phyloP scores from a whole-genome alignment of 2,329 filamentous ascomycete genomes.

The Arachnopeziza araneosa region DNA sequence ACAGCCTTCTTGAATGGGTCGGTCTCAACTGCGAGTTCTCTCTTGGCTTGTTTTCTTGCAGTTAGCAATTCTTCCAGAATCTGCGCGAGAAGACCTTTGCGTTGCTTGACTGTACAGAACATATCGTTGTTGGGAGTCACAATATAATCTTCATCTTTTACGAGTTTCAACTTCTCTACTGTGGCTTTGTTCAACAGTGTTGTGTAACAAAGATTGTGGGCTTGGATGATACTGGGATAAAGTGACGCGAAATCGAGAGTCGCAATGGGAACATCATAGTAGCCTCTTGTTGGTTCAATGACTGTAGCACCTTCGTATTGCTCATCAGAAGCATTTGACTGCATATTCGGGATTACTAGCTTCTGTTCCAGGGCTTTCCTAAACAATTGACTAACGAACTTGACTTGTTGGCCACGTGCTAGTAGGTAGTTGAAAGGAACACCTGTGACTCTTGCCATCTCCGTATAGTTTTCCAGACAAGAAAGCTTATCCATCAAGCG shows the following conservation, averaged over 20 bases:
- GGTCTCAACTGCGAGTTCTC: slow-evolving; percentile 79
- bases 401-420: slow-evolving; percentile 89
- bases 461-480: slow-evolving; percentile 97
- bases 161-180: slow-evolving; percentile 69
- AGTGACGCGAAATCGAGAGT: slow-evolving; percentile 98
- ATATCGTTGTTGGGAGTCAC: slow-evolving; percentile 91
- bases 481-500: slow-evolving; percentile 95
- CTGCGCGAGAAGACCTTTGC: slow-evolving; percentile 87
- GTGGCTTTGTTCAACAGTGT: slow-evolving; percentile 77
- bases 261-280: slow-evolving; percentile 91
- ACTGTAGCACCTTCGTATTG: slow-evolving; percentile 98
- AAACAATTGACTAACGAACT: slow-evolving; percentile 96
- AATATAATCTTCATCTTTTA: slow-evolving; percentile 93
- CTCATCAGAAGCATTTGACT: slow-evolving; percentile 65
- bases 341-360: slow-evolving; percentile 86
- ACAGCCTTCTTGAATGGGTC: slow-evolving; percentile 98
- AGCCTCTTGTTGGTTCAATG: slow-evolving; percentile 89
- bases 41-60: slow-evolving; percentile 94
- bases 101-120: slow-evolving; percentile 81
- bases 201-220: slow-evolving; percentile 97
- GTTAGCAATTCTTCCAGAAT: slow-evolving; percentile 89
- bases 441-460: slow-evolving; percentile 98
- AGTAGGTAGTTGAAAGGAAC: slow-evolving; percentile 95
- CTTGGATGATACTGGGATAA: slow-evolving; percentile 98
- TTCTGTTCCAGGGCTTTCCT: slow-evolving; percentile 90